Percentiles rank a stretch among this genome's conserved stretches.
Evolutionary conservation across 768 basidiomycete species (phyloP).

Genomic region (Suillus variegatus): DNA sequence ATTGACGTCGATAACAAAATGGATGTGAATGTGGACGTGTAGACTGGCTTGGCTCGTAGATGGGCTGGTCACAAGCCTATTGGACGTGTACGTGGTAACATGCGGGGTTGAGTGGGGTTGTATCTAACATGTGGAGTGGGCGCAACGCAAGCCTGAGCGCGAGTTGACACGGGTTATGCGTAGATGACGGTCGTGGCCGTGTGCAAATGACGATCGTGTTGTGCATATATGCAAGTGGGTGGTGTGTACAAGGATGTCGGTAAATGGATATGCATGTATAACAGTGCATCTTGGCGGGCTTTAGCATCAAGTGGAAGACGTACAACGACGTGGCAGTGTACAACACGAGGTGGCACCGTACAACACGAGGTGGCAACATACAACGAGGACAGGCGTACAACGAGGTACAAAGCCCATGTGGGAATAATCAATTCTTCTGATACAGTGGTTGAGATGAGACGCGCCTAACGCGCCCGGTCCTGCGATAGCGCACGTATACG

Average conservation of each 20-base stretch:
- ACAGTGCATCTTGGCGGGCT: not conserved
- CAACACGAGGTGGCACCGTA: not conserved
- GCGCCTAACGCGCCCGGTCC: not conserved
- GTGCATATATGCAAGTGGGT: not conserved
- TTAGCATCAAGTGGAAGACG: not conserved
- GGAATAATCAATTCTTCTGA: constrained; percentile 1
- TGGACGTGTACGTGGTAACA: not conserved
- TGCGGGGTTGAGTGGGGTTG: not conserved
- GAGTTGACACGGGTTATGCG: not conserved
- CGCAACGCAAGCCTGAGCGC: too few relatives aligned
- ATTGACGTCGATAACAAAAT: not conserved
- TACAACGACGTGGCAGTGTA: not conserved
- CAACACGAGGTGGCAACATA: not conserved
- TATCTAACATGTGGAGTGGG: not conserved
- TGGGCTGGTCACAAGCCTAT: not conserved
- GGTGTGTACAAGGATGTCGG: not conserved
- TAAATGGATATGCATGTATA: not conserved
- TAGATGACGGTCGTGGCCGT: not conserved
- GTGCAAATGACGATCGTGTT: not conserved
- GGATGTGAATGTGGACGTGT: not conserved
- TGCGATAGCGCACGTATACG: not conserved
- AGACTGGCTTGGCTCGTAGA: not conserved
- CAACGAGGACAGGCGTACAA: not conserved
- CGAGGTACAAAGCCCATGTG: not conserved
- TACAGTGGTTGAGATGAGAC: not conserved